These are phyloP conservation scores for Neonectria hederae DNA, from an alignment of 2,329 filamentous ascomycete species.

Conservation along the genomic window DNA sequence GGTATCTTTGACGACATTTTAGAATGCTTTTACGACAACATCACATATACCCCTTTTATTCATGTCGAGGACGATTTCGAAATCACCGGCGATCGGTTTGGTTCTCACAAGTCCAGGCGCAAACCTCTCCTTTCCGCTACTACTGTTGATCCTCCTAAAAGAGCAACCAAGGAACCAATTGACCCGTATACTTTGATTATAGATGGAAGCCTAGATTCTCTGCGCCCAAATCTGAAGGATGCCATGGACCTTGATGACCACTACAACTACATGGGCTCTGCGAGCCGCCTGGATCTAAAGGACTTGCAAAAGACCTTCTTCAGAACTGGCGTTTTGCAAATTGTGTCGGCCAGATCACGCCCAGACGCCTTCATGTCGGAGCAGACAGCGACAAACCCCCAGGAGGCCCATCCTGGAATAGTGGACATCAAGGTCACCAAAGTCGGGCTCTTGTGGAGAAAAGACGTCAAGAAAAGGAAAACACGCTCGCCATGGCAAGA, in stretches of 20 bases:
- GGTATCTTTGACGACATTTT: constrained; percentile 93
- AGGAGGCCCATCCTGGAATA: constrained; percentile 88
- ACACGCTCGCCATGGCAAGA: constrained; percentile 97
- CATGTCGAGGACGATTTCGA: constrained; percentile 94
- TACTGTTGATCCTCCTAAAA: constrained; percentile 62
- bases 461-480: constrained; percentile 93
- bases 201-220: constrained; percentile 82
- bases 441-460: constrained; percentile 93
- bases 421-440: constrained; percentile 98
- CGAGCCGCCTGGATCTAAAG: constrained; percentile 78
- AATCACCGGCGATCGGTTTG: constrained; percentile 77
- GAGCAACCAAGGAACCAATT: constrained; percentile 81
- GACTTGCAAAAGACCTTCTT: constrained; percentile 90
- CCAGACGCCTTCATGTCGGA: constrained; percentile 96
- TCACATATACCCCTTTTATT: constrained; percentile 97
- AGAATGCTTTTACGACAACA: constrained; percentile 98
- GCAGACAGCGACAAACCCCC: constrained; percentile 82
- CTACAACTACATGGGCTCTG: constrained; percentile 86
- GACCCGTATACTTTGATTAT: constrained; percentile 96
- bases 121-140: constrained; percentile 73
- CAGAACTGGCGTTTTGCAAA: constrained; percentile 90
- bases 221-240: constrained; percentile 90
- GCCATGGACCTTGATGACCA: constrained; percentile 91
- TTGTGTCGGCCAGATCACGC: constrained; percentile 90
- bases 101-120: constrained; percentile 76